These are phyloP conservation scores for Ascomycota sp. DNA, from an alignment of 2,329 filamentous ascomycete species.

Conservation along the genomic window DNA sequence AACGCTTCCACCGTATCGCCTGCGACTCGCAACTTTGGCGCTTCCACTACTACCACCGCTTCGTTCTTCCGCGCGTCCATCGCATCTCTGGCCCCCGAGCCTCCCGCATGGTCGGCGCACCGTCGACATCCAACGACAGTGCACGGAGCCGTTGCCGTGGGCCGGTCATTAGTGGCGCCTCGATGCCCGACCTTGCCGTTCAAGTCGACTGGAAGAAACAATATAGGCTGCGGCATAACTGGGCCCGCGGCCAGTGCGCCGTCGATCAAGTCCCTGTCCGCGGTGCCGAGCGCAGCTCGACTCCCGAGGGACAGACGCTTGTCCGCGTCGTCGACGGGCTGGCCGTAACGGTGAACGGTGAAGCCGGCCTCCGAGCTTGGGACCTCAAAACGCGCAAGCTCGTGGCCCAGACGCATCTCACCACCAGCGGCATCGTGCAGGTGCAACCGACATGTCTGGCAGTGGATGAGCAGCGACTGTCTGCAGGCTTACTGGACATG, in stretches of 20 bases:
- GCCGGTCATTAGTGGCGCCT: background rate
- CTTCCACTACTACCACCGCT: constrained; percentile 66
- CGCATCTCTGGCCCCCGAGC: constrained; percentile 47
- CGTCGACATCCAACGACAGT: constrained; percentile 18
- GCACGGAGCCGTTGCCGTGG: constrained; percentile 19
- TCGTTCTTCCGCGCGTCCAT: constrained; percentile 62
- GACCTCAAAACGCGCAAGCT: constrained; percentile 42
- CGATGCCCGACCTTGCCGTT: too few species aligned
- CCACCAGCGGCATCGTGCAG: constrained; percentile 5
- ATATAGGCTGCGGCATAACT: constrained; percentile 79
- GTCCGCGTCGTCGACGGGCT: constrained; percentile 61
- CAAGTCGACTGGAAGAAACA: constrained; percentile 65
- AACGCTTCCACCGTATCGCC: constrained; percentile 50
- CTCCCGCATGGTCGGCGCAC: constrained; percentile 7
- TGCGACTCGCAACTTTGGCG: constrained; percentile 84
- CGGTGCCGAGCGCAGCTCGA: constrained; percentile 12
- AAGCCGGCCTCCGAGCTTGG: constrained; percentile 60
- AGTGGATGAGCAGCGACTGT: constrained; percentile 32
- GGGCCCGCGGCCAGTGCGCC: constrained; percentile 63
- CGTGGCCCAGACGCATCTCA: constrained; percentile 28
- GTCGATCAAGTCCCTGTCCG: constrained; percentile 54
- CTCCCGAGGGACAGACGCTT: constrained; percentile 33
- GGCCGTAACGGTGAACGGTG: constrained; percentile 54
- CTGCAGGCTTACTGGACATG: constrained; percentile 31
- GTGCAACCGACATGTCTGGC: constrained; percentile 40